Evolutionary conservation across 306 rosid species (phyloP).

Genomic region (Castanea mollissima): DNA sequence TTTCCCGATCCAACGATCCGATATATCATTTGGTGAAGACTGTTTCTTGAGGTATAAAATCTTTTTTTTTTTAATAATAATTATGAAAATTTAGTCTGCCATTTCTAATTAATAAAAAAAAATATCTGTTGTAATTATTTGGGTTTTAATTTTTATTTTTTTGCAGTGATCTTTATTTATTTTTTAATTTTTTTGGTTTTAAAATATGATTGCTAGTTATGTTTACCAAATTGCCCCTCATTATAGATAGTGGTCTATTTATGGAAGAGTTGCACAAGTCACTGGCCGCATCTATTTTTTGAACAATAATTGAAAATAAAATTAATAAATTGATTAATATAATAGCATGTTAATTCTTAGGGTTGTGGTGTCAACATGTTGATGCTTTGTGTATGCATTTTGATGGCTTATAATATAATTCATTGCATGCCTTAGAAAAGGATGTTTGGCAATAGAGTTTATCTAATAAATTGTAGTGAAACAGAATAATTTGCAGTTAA

Average conservation of each 20-base stretch:
- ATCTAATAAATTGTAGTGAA: background rate
- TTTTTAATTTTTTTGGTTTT: background rate
- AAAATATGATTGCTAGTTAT: background rate
- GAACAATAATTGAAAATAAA: background rate
- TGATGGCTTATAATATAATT: background rate
- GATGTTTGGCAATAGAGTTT: background rate
- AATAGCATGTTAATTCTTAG: background rate
- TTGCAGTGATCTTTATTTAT: background rate
- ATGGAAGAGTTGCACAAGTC: background rate
- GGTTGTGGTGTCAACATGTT: background rate
- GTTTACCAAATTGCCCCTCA: conserved; percentile 30
- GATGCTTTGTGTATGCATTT: background rate
- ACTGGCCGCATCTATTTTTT: background rate
- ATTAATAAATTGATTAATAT: background rate
- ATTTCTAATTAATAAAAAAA: background rate
- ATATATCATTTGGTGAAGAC: conserved; percentile 24
- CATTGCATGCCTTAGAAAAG: background rate
- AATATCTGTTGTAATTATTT: background rate
- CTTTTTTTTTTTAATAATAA: background rate
- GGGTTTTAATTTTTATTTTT: background rate
- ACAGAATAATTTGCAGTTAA: too few species aligned
- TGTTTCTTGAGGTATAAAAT: conserved; percentile 36
- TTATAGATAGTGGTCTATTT: background rate
- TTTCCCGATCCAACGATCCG: conserved; percentile 28
- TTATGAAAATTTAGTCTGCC: background rate